Conservation (phyloP, 441 rosid species). For the Adansonia madagascariensis region DNA sequence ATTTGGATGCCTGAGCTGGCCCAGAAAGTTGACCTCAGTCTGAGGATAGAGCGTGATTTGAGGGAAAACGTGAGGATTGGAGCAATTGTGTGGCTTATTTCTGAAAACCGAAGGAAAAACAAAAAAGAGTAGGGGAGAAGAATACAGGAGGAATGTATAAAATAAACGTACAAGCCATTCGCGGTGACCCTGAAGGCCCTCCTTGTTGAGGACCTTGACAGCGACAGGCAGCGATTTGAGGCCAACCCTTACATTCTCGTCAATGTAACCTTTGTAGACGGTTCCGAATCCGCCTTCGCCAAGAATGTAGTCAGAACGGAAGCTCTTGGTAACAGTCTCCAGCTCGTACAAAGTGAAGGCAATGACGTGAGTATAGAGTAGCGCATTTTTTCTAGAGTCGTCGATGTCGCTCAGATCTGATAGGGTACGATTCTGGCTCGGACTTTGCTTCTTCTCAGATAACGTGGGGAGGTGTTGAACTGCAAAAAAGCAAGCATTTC, state of each 20-base stretch:
- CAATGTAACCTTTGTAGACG: conserved; percentile 78
- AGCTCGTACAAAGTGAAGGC: conserved; percentile 88
- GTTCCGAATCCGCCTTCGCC: conserved; percentile 85
- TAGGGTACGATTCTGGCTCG: conserved; percentile 53
- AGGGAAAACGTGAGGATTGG: neutral
- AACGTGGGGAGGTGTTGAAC: conserved; percentile 68
- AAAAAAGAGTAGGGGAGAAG: neutral
- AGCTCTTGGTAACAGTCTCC: conserved; percentile 97
- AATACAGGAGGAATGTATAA: neutral
- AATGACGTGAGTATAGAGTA: conserved; percentile 78
- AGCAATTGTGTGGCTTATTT: too few species aligned
- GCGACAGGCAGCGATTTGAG: conserved; percentile 79
- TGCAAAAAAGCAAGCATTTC: conserved; percentile 32
- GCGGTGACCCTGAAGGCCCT: conserved; percentile 86
- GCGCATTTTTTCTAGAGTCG: conserved; percentile 67
- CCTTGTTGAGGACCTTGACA: conserved; percentile 77
- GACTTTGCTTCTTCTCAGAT: conserved; percentile 63
- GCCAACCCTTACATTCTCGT: conserved; percentile 75
- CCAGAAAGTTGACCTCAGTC: conserved; percentile 70
- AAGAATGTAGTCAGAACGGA: conserved; percentile 90
- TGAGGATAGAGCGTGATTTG: conserved; percentile 20
- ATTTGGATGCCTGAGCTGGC: conserved; percentile 67
- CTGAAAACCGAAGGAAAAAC: too few species aligned
- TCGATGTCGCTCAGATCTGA: conserved; percentile 95
- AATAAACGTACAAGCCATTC: conserved; percentile 65